These are phyloP conservation scores for Mallotus nudiflorus DNA, from an alignment of 345 rosid species.

Conservation along the genomic window DNA sequence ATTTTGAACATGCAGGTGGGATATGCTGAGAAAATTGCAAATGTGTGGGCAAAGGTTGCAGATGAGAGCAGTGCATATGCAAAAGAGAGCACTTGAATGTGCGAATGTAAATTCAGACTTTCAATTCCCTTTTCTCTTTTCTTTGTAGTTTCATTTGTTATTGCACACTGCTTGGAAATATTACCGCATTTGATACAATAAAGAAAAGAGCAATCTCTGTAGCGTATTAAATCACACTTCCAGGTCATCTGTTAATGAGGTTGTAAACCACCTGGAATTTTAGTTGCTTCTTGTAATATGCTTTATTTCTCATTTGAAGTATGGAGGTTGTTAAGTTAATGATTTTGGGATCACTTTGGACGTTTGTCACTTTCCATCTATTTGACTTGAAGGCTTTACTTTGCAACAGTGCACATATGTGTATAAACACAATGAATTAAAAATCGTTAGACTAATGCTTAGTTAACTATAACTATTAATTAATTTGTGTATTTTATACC, in stretches of 20 bases:
- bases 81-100: conserved; percentile 42
- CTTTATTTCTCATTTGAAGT: neutral
- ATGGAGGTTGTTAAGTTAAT: neutral
- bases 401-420: too few relatives aligned
- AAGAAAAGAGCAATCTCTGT: neutral
- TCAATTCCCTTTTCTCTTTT: conserved; percentile 13
- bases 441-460: too few relatives aligned
- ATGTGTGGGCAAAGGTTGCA: conserved; percentile 86
- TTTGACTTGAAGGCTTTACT: too few relatives aligned
- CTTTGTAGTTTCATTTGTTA: too few relatives aligned
- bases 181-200: conserved; percentile 12
- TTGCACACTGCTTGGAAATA: conserved; percentile 10
- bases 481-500: too few relatives aligned
- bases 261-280: neutral
- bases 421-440: too few relatives aligned
- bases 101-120: conserved; percentile 44
- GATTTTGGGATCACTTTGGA: too few relatives aligned
- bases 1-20: conserved; percentile 60
- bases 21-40: conserved; percentile 89
- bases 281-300: conserved; percentile 6
- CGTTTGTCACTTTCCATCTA: too few relatives aligned
- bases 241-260: conserved; percentile 7
- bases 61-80: conserved; percentile 80
- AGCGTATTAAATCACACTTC: neutral
- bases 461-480: too few relatives aligned